Evolutionary conservation across 2,329 filamentous ascomycete species (phyloP).

Genomic region (Exophiala dermatitidis): DNA sequence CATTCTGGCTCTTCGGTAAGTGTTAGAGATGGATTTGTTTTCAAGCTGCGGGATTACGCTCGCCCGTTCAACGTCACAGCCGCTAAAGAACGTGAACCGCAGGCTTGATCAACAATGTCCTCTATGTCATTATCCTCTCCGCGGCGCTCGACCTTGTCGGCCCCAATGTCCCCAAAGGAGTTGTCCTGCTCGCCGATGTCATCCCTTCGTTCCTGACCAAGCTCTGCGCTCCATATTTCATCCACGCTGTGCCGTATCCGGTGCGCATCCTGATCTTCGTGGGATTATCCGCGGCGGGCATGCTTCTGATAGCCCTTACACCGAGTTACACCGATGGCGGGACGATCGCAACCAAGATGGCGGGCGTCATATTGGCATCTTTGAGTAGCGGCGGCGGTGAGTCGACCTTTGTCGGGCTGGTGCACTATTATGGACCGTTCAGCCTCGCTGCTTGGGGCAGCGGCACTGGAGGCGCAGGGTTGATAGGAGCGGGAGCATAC

Average conservation of each 20-base stretch:
- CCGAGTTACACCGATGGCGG: slow-evolving; percentile 51
- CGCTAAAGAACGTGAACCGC: slow-evolving; percentile 8
- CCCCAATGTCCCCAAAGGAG: slow-evolving; percentile 73
- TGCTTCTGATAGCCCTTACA: slow-evolving; percentile 80
- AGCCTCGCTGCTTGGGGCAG: slow-evolving; percentile 87
- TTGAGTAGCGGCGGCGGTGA: slow-evolving; percentile 81
- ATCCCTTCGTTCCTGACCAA: slow-evolving; percentile 84
- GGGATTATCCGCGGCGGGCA: slow-evolving; percentile 68
- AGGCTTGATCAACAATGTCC: slow-evolving; percentile 93
- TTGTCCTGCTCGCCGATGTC: slow-evolving; percentile 89
- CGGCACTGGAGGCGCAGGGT: slow-evolving; percentile 80
- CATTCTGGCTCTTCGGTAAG: slow-evolving; percentile 92
- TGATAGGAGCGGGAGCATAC: slow-evolving; percentile 82
- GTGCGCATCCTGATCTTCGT: slow-evolving; percentile 69
- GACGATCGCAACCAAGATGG: slow-evolving; percentile 67
- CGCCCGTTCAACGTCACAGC: neutral
- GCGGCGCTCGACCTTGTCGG: slow-evolving; percentile 93
- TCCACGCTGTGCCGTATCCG: slow-evolving; percentile 76
- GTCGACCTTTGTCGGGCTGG: slow-evolving; percentile 81
- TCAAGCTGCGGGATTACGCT: neutral
- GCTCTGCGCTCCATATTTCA: slow-evolving; percentile 85
- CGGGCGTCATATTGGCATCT: slow-evolving; percentile 77
- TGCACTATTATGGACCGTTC: slow-evolving; percentile 84
- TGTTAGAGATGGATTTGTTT: neutral
- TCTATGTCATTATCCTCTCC: slow-evolving; percentile 94